Base-by-base conservation (phyloP, 306 rosid genomes). In the Trifolium fragiferum region DNA sequence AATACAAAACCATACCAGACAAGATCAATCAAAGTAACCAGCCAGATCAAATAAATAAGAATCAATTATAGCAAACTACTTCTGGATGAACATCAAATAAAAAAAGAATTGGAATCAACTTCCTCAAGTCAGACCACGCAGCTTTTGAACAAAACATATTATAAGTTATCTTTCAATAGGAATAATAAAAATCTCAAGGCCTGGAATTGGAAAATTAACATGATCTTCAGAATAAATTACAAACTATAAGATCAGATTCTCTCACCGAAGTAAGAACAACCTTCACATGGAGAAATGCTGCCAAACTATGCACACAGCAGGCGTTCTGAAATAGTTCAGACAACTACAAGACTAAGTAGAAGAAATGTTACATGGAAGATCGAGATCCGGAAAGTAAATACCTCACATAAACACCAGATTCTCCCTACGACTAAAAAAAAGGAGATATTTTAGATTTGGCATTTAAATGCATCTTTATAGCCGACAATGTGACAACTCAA, bases 191-290 rank as follows among this genome's bases (percentile, higher is more conserved):
- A 59, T 69, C 51, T 64, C 15, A 20, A 49, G 73, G 67, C 55
- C 64, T 49, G 89, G 72, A 33, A 60, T 14, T 19, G 20, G 50
- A 44, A 63, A 20, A 41, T 57, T 16, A n/a, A 38, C 57, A 58
- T 57, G 71, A 71, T 76, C 71, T 66, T 77, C 68, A 13, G 37
- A 66, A 76, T 60, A 58, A 66, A 78, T 71, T 61, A 30, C 69
- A 78, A 78, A 55, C 7, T 44, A 66, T 40, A 44, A 49, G 46
- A 59, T 21, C 65, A 25, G 50, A 66, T 60, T 63, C 64, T 67
- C 67, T 70, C 70, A 74, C 68, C 66, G 27, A 40, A 81, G 33
- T 69, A 50, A 59, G 53, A 83, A 38, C 69, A 66, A 27, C 70
- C 66, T 71, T 58, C 57, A 79, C 35, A 59, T 0, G 10, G 65